Percentiles rank a stretch among this genome's conserved stretches.
Conservation (phyloP, 163 green algal species). For the Chlorella variabilis region DNA sequence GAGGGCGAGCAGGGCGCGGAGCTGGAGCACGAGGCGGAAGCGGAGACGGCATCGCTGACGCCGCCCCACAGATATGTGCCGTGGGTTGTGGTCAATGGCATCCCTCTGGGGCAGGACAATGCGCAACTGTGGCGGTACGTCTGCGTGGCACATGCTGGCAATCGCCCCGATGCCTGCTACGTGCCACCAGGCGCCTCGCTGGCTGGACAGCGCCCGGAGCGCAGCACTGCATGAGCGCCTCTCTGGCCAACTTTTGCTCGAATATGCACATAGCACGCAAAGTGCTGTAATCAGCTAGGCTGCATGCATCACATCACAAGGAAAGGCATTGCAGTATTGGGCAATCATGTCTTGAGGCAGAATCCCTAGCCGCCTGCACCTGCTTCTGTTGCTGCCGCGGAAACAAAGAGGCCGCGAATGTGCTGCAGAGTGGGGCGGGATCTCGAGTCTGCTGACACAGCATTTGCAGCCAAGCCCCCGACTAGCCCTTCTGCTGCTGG, state of each 20-base stretch:
- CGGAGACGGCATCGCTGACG: constrained; percentile 39
- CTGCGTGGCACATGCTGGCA: constrained; percentile 36
- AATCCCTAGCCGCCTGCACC: too few species aligned
- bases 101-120: constrained; percentile 34
- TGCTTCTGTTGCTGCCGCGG: background rate
- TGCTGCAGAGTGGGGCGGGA: background rate
- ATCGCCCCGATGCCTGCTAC: constrained; percentile 10
- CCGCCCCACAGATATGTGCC: constrained; percentile 41
- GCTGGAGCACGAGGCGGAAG: constrained; percentile 36
- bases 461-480: too few species aligned
- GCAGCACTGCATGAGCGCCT: background rate
- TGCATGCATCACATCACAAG: too few species aligned
- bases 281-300: too few species aligned
- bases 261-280: too few species aligned
- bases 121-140: constrained; percentile 41
- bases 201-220: too few species aligned
- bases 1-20: constrained; percentile 27
- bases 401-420: constrained; percentile 6
- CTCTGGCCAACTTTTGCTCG: too few species aligned
- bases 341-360: too few species aligned
- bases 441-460: too few species aligned
- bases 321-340: too few species aligned
- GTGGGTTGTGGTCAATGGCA: constrained; percentile 49
- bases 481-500: too few species aligned
- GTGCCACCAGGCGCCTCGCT: background rate